Conservation (phyloP, 345 rosid species). For the Citrus australasica region DNA sequence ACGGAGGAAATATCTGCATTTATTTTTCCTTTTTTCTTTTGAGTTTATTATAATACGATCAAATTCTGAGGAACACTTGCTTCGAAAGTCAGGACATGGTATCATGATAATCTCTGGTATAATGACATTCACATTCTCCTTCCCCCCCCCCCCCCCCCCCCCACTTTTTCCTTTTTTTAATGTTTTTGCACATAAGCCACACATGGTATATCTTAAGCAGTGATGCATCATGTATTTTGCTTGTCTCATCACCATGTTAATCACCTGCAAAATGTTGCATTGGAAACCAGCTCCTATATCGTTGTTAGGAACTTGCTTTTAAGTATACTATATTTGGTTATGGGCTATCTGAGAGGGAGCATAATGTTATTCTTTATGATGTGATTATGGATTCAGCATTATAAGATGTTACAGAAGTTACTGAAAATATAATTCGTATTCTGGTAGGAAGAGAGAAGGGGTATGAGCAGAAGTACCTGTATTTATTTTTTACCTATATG, state of each 20-base stretch:
- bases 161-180: not conserved
- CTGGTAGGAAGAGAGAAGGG: not conserved
- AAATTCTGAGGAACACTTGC: not conserved
- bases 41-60: not conserved
- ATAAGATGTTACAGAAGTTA: not conserved
- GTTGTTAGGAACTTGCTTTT: not conserved
- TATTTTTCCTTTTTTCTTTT: not conserved
- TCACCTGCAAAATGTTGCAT: not conserved
- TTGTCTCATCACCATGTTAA: not conserved
- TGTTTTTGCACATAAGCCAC: not conserved
- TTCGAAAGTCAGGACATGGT: not conserved
- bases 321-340: not conserved
- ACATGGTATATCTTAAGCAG: not conserved
- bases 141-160: rapidly evolving
- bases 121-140: not conserved
- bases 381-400: not conserved
- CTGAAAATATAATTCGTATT: not conserved
- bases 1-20: not conserved
- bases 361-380: not conserved
- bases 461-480: not conserved
- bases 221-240: not conserved
- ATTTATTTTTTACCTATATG: not conserved
- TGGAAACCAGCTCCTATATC: not conserved
- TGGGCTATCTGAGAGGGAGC: not conserved
- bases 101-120: not conserved